A percentile compares a stretch with the other conserved stretches of the same genome.
Conservation (phyloP, 148 eudicot genomes). For the Rhododendron henanense region DNA sequence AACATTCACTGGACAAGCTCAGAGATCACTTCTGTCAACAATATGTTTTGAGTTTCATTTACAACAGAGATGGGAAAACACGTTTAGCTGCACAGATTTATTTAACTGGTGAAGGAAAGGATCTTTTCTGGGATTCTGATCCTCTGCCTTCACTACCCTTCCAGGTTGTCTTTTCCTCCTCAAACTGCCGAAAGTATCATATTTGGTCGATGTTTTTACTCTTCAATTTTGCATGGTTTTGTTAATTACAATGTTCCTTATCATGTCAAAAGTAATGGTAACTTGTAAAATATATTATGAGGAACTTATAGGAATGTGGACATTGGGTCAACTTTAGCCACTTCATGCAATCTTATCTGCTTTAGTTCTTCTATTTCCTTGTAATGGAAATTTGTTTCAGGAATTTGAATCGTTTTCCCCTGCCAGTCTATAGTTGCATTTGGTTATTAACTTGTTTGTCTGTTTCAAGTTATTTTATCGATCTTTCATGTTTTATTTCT, state of each 20-base stretch:
- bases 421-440: neutral
- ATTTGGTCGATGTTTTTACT: neutral
- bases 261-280: neutral
- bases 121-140: conserved; percentile 53
- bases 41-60: conserved; percentile 83
- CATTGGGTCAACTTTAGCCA: neutral
- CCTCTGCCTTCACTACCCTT: conserved; percentile 96
- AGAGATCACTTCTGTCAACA: conserved; percentile 94
- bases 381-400: neutral
- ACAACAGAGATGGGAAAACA: conserved; percentile 83
- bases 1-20: conserved; percentile 85
- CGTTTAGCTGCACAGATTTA: conserved; percentile 85
- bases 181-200: neutral
- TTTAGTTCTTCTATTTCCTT: neutral
- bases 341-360: neutral
- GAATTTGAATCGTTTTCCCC: neutral
- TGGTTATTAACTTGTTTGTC: neutral
- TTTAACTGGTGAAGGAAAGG: conserved; percentile 61
- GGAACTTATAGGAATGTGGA: neutral
- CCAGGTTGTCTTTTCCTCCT: conserved; percentile 52
- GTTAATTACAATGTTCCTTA: neutral
- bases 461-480: neutral
- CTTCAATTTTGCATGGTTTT: neutral
- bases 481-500: neutral
- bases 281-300: neutral